Base-by-base conservation (phyloP, 2,329 filamentous ascomycete genomes). In the Pseudocercospora cruenta region DNA sequence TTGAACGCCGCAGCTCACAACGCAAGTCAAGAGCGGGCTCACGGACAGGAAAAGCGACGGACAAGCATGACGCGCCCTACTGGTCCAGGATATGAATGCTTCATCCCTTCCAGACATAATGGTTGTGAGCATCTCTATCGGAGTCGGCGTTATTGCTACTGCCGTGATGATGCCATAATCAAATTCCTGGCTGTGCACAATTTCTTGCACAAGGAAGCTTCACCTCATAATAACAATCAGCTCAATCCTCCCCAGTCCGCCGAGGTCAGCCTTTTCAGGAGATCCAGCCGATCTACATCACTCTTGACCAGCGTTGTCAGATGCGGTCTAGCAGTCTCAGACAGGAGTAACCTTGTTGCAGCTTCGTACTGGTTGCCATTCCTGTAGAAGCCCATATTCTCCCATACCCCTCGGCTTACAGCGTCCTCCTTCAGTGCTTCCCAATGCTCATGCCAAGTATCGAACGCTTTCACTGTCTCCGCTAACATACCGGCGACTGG, bases 321-420 rank as follows among this genome's bases (percentile, higher is more conserved):
- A 45, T 58, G 45, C 26, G 58, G 53, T 6, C 49, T 47, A 16
- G 55, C 31, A 43, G 55, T 54, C 49, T 63, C 53, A 10, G 58
- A 65, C 10, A 65, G 43, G 12, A 65, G 58, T 21, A 69, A 36
- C 14, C 67, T 63, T 33, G 59, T 65, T 36, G 65, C 65, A 24
- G 36, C 43, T 31, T 69, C 67, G 53, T 63, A 67, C 60, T 69
- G 67, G 26, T 69, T 65, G 10, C 65, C 67, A 49, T 69, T 58
- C 16, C 61, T 62, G 53, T 55, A 69, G 31, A 69, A 67, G 2
- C 62, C 65, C 45, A 63, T 51, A 1, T 22, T 55, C 21, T 65
- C 63, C 67, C 65, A 69, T 12, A 47, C 9, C 2, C 39, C 31
- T 9, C 33, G 26, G 26, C 67, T 49, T 12, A 62, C 43, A 9